Evolutionary conservation across 2,329 filamentous ascomycete genomes (phyloP).

Genomic region (Talaromyces rugulosus): DNA sequence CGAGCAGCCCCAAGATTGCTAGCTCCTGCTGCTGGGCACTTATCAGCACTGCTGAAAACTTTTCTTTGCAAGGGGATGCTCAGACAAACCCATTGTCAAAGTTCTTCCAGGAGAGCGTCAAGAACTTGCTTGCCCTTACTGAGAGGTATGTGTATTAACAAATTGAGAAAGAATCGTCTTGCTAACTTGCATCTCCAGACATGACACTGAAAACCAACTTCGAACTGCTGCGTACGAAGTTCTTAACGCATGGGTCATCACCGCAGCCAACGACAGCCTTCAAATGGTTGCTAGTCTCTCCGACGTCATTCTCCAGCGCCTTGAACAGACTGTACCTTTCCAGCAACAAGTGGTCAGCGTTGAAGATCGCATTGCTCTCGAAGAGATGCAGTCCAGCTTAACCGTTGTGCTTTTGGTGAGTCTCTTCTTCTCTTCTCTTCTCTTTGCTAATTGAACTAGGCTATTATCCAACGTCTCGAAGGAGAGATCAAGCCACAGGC

Average conservation of each 20-base stretch:
- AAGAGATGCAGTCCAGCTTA: slow-evolving; percentile 97
- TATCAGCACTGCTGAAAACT: slow-evolving; percentile 96
- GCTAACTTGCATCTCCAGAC: slow-evolving; percentile 25
- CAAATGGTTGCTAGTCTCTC: slow-evolving; percentile 75
- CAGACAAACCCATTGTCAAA: slow-evolving; percentile 77
- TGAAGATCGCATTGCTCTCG: slow-evolving; percentile 90
- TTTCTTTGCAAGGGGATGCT: slow-evolving; percentile 78
- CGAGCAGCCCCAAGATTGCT: slow-evolving; percentile 93
- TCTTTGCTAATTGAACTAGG: slow-evolving; percentile 31
- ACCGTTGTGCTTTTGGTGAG: slow-evolving; percentile 74
- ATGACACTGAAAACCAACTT: slow-evolving; percentile 79
- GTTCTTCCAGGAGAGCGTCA: slow-evolving; percentile 90
- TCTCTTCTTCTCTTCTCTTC: not conserved
- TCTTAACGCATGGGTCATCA: slow-evolving; percentile 88
- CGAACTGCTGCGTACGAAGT: slow-evolving; percentile 97
- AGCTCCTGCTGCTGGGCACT: slow-evolving; percentile 98
- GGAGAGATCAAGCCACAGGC: slow-evolving; percentile 85
- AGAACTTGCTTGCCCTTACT: slow-evolving; percentile 78
- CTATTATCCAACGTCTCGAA: slow-evolving; percentile 87
- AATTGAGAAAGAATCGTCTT: not conserved
- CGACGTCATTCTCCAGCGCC: slow-evolving; percentile 81
- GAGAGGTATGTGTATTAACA: slow-evolving; percentile 51
- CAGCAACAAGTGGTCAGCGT: slow-evolving; percentile 93
- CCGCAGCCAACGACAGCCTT: slow-evolving; percentile 82
- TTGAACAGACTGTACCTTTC: slow-evolving; percentile 85